Percentiles rank a stretch among this genome's conserved stretches.
Evolutionary conservation across 768 basidiomycete genomes (phyloP).

Genomic region (Hydnomerulius pinastri): DNA sequence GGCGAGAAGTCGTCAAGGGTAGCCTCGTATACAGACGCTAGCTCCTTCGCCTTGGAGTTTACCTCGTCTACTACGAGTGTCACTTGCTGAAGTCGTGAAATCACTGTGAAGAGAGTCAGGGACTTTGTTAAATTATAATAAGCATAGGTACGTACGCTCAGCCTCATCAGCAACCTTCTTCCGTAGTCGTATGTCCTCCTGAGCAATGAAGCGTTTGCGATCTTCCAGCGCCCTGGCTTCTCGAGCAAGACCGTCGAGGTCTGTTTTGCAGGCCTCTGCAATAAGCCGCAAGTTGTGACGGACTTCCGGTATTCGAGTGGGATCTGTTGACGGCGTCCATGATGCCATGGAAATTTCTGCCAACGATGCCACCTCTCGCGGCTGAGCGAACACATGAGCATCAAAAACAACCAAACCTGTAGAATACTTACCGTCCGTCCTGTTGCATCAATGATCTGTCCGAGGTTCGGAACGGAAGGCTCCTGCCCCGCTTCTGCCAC

Average conservation of each 20-base stretch:
- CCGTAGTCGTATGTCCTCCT: slow-evolving; percentile 70
- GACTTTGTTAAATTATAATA: slow-evolving; percentile 2
- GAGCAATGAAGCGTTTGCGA: slow-evolving; percentile 67
- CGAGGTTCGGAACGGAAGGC: slow-evolving; percentile 55
- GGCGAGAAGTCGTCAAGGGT: slow-evolving; percentile 75
- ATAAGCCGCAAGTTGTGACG: slow-evolving; percentile 93
- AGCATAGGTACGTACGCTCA: slow-evolving; percentile 51
- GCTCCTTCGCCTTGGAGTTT: slow-evolving; percentile 60
- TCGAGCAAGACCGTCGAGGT: slow-evolving; percentile 85
- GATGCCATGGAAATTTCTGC: slow-evolving; percentile 72
- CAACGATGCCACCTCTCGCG: slow-evolving; percentile 84
- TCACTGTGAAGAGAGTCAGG: slow-evolving; percentile 50
- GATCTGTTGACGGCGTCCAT: slow-evolving; percentile 88
- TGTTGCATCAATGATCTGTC: slow-evolving; percentile 92
- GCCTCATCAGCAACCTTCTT: slow-evolving; percentile 78
- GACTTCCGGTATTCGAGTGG: slow-evolving; percentile 92
- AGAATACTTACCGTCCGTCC: slow-evolving; percentile 76
- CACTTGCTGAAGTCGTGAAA: slow-evolving; percentile 74
- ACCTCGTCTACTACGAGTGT: slow-evolving; percentile 77
- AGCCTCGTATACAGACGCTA: slow-evolving; percentile 65
- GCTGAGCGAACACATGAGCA: slow-evolving; percentile 43
- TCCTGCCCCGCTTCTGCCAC: slow-evolving; percentile 82
- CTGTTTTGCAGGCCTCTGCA: slow-evolving; percentile 75
- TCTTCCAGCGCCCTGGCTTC: slow-evolving; percentile 87
- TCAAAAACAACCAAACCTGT: background rate